Evolutionary conservation across 768 basidiomycete genomes (phyloP).

Genomic region (Panaeolus papilionaceus): DNA sequence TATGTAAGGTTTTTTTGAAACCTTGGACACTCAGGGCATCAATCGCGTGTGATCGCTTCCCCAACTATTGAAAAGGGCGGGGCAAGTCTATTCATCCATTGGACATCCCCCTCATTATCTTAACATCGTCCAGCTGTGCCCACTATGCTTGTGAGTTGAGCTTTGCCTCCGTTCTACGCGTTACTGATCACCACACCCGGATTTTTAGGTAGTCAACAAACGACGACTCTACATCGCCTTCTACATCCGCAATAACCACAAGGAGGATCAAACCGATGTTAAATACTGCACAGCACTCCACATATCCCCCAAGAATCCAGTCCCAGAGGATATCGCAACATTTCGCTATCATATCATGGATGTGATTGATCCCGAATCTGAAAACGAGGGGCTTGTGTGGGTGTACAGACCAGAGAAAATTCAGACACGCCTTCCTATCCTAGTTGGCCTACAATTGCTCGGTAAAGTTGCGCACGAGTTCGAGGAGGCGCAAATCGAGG

Average conservation of each 20-base stretch:
- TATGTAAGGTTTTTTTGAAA: background rate
- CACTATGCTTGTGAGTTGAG: background rate
- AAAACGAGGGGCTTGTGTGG: background rate
- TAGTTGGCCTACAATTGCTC: slow-evolving; percentile 2
- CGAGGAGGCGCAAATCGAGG: background rate
- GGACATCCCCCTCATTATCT: background rate
- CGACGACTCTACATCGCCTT: slow-evolving; percentile 3
- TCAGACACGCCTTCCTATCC: slow-evolving; percentile 5
- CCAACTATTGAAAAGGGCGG: slow-evolving; percentile 10
- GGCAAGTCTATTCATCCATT: slow-evolving; percentile 1
- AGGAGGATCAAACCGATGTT: background rate
- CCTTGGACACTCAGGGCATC: slow-evolving; percentile 8
- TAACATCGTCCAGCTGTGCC: background rate
- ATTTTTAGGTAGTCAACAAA: slow-evolving; percentile 5
- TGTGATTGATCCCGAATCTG: background rate
- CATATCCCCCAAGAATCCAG: slow-evolving; percentile 1
- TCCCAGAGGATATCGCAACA: slow-evolving; percentile 1
- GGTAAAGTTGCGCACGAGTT: slow-evolving; percentile 6
- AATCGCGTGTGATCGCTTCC: slow-evolving; percentile 1
- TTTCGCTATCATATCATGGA: slow-evolving; percentile 4
- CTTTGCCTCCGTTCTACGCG: background rate
- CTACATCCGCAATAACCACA: slow-evolving; percentile 7
- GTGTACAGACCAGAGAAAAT: slow-evolving; percentile 1
- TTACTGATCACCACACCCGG: background rate
- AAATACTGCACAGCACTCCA: slow-evolving; percentile 5